Conservation (phyloP, 208 protist species). For the Acanthamoeba sp. region DNA sequence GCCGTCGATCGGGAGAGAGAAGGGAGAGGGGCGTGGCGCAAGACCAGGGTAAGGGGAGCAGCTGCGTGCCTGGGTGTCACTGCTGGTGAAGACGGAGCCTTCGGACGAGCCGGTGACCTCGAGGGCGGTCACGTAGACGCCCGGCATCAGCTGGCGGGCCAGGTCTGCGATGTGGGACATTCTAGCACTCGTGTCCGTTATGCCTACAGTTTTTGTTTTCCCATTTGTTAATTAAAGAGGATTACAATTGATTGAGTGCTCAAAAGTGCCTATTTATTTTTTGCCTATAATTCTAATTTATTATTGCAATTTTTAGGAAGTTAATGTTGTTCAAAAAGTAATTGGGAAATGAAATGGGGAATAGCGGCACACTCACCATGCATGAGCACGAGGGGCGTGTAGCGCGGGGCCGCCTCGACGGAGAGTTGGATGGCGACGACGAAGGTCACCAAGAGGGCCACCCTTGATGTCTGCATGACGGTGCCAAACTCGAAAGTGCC, state of each 20-base stretch:
- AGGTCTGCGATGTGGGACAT: slow-evolving; percentile 36
- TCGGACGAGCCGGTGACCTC: slow-evolving; percentile 5
- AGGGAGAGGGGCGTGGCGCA: no score
- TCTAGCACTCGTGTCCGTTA: slow-evolving; percentile 2
- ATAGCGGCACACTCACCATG: no score
- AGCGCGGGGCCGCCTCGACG: background rate
- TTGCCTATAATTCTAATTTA: no score
- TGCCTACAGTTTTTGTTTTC: background rate
- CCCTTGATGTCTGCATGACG: no score
- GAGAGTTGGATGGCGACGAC: background rate
- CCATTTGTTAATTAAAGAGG: background rate
- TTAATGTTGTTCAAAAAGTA: no score
- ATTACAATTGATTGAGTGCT: no score
- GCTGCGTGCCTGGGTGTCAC: background rate
- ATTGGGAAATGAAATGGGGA: background rate
- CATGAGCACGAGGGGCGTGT: slow-evolving; percentile 32
- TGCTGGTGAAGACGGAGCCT: slow-evolving; percentile 30
- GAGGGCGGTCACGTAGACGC: slow-evolving; percentile 39
- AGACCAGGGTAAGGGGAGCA: no score
- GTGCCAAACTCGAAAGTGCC: no score
- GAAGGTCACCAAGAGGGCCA: background rate
- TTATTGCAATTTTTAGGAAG: no score
- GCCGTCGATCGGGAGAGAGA: no score
- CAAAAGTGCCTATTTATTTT: no score
- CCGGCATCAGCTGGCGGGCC: background rate